Conservation (phyloP, 2,329 filamentous ascomycete species). For the Metarhizium rileyi region DNA sequence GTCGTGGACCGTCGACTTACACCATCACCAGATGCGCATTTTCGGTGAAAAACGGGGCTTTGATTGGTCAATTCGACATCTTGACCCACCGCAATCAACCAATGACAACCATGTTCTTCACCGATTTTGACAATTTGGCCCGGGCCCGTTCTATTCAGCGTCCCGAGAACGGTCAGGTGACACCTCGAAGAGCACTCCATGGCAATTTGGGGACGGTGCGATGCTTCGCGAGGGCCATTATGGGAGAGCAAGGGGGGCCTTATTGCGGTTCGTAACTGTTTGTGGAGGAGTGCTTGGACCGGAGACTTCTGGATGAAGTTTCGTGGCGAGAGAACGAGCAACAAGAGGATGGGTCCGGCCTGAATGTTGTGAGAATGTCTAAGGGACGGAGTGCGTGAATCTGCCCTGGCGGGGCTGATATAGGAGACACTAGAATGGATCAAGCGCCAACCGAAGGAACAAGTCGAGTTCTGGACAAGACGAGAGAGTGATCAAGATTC, state of each 20-base stretch:
- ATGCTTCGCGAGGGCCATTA: not conserved
- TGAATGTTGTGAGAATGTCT: not conserved
- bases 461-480: not conserved
- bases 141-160: not conserved
- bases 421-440: not conserved
- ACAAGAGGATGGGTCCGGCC: not conserved
- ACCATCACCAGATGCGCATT: conserved; percentile 24
- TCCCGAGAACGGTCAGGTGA: conserved; percentile 14
- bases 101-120: conserved; percentile 21
- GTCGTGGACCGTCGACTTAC: conserved; percentile 26
- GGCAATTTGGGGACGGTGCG: not conserved
- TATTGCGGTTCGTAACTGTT: not conserved
- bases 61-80: conserved; percentile 19
- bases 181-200: conserved; percentile 4
- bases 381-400: not conserved
- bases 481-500: not conserved
- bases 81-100: conserved; percentile 14
- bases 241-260: not conserved
- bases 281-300: not conserved
- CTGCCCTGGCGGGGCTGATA: not conserved
- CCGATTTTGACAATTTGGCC: conserved; percentile 18
- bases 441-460: not conserved
- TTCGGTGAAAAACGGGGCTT: conserved; percentile 17
- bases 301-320: not conserved
- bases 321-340: not conserved